phyloP scores from a whole-genome alignment of 306 rosid genomes.

The Datisca glomerata region DNA sequence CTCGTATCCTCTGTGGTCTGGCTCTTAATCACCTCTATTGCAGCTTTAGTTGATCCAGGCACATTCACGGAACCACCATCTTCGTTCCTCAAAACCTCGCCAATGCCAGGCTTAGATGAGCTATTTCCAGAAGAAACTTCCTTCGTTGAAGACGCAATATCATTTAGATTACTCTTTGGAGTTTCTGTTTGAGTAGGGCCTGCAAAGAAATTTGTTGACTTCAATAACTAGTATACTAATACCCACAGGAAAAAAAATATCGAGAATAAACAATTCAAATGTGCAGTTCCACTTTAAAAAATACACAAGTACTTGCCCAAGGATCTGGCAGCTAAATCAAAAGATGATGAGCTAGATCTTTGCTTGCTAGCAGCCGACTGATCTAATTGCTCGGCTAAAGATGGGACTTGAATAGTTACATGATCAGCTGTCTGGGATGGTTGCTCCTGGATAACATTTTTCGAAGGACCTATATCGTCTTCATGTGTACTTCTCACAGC shows the following conservation, averaged over 20 bases:
- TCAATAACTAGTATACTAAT: constrained; percentile 1
- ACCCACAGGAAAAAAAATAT: neutral
- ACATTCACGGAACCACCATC: constrained; percentile 16
- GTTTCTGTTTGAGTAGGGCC: constrained; percentile 33
- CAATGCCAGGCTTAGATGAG: constrained; percentile 17
- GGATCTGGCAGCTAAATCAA: constrained; percentile 20
- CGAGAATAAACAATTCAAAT: neutral
- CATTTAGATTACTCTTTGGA: constrained; percentile 24
- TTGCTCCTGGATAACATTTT: constrained; percentile 27
- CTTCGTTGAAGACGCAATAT: constrained; percentile 18
- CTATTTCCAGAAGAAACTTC: constrained; percentile 22
- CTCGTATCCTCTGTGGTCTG: constrained; percentile 21
- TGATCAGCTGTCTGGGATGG: constrained; percentile 22
- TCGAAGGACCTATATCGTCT: constrained; percentile 11
- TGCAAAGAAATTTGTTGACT: constrained; percentile 26
- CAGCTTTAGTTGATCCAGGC: constrained; percentile 13
- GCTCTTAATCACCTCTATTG: constrained; percentile 25
- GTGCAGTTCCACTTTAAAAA: neutral
- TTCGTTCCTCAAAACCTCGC: constrained; percentile 21
- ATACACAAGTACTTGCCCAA: constrained; percentile 27
- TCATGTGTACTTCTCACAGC: constrained; percentile 20
- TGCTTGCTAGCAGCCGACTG: constrained; percentile 25
- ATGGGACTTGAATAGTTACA: constrained; percentile 20
- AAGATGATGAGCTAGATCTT: constrained; percentile 24
- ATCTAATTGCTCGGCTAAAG: constrained; percentile 23